Evolutionary conservation across 331 rosid genomes (phyloP), one percentile per base, ranked within the genome.

Genomic region (Acacia pycnantha): DNA sequence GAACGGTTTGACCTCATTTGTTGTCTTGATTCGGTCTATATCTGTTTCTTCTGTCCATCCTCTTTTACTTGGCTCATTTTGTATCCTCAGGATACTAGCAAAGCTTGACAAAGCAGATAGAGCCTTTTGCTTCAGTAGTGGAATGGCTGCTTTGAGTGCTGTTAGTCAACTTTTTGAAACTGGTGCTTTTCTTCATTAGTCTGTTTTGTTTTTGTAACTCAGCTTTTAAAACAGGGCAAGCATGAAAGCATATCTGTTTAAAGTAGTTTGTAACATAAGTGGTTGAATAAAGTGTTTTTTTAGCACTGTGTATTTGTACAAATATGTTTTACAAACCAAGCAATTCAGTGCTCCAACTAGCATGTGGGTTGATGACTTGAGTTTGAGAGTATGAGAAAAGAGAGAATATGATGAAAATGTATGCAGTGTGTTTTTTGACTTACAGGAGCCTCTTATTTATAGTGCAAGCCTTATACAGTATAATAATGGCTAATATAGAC

Each of bases 81-180:
- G 77, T 85, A 76, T 82, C 80, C 64, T 31, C 84, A 95, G 98
- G 77, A 89, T 92, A 53, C 86, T 92, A 76, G 98, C 99, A 62
- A 85, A 86, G 81, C 99, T 93, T 83, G 98, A 95, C 82, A 93
- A 93, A 79, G 99, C 98, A n/a, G 97, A 95, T 84, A 88, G 92
- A 80, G 98, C 99, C 84, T 79, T 95, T 77, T 92, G 99, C 91
- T 86, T 85, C 8, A 6, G 33, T 11, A 59, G 66, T 24, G 66
- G 66, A 59, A 59, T 59, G 66, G 66, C 66, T 59, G 66, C 66
- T 59, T 59, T 95, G 89, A 75, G 88, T 73, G 85, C 99, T 82
- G 99, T 95, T 77, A 69, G 87, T 74, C 97, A 87, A 86, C 98
- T 93, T 84, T 90, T 95, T 56, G 88, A 87, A 78, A 81, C 91